Evolutionary conservation across 2,329 filamentous ascomycete species (phyloP).

Genomic region (Cryphonectria nitschkei): DNA sequence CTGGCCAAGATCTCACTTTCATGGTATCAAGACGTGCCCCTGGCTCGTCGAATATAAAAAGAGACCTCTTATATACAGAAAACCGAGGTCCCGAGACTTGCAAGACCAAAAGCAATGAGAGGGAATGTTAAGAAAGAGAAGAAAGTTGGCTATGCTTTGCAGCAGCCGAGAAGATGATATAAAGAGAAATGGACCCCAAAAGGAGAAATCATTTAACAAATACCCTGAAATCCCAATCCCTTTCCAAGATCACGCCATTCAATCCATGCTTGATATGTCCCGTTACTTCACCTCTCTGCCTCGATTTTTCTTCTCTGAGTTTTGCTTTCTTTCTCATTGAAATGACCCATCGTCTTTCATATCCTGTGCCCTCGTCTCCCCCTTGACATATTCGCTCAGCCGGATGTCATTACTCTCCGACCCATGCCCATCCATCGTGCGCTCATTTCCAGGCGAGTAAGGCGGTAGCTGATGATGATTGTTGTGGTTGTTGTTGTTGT

Average conservation of each 20-base stretch:
- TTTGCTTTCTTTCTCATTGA: neutral
- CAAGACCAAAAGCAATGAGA: neutral
- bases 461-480: constrained; percentile 20
- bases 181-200: neutral
- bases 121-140: neutral
- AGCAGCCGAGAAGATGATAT: neutral
- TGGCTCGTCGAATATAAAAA: neutral
- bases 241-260: neutral
- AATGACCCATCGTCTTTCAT: constrained; percentile 38
- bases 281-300: neutral
- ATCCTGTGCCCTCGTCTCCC: constrained; percentile 41
- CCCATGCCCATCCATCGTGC: constrained; percentile 40
- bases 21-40: neutral
- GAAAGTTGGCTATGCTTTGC: neutral
- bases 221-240: neutral
- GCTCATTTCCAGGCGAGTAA: constrained; percentile 35
- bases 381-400: constrained; percentile 44
- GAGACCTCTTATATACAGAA: neutral
- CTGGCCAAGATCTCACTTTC: neutral
- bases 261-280: neutral
- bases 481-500: neutral
- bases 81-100: neutral
- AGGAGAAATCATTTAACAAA: neutral
- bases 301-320: neutral
- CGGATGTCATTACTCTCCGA: constrained; percentile 42